Conservation (phyloP, 73 alveolate genomes). For the Paraurostyla sp. region DNA sequence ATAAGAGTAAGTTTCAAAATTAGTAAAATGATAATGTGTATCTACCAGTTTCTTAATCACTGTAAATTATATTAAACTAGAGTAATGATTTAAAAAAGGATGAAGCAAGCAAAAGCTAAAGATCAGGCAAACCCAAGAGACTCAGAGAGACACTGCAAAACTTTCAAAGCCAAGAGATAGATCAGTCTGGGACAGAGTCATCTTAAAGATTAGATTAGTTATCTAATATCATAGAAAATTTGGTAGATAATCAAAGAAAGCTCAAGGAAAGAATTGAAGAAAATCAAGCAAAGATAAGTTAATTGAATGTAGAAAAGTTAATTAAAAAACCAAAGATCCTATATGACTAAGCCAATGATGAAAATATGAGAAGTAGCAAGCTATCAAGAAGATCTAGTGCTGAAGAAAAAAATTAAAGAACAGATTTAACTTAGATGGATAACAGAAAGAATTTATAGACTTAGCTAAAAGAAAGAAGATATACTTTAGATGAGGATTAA, state of each 20-base stretch:
- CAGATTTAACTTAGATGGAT: neutral
- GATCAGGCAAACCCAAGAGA: too few relatives aligned
- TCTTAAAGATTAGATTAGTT: conserved; percentile 2
- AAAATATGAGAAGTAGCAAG: neutral
- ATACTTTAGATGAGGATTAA: neutral
- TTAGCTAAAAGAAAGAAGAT: neutral
- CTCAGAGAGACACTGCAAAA: too few relatives aligned
- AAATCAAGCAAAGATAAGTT: neutral
- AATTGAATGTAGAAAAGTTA: neutral
- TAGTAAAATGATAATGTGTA: too few relatives aligned
- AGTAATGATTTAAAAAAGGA: too few relatives aligned
- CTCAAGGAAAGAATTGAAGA: neutral
- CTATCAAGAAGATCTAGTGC: conserved; percentile 28
- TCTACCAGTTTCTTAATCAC: too few relatives aligned
- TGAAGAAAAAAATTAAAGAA: neutral
- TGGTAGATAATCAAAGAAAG: conserved; percentile 17
- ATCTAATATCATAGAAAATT: conserved; percentile 23
- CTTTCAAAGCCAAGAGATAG: neutral
- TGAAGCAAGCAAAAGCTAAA: too few relatives aligned
- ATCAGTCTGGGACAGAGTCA: neutral
- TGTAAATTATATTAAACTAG: too few relatives aligned
- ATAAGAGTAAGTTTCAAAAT: too few relatives aligned
- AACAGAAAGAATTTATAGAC: neutral
- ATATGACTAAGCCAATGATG: neutral
- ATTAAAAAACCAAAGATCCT: neutral